Evolutionary conservation across 768 basidiomycete species (phyloP), one percentile per base, ranked within the genome.

Genomic region (Strobilomyces dryophilus): DNA sequence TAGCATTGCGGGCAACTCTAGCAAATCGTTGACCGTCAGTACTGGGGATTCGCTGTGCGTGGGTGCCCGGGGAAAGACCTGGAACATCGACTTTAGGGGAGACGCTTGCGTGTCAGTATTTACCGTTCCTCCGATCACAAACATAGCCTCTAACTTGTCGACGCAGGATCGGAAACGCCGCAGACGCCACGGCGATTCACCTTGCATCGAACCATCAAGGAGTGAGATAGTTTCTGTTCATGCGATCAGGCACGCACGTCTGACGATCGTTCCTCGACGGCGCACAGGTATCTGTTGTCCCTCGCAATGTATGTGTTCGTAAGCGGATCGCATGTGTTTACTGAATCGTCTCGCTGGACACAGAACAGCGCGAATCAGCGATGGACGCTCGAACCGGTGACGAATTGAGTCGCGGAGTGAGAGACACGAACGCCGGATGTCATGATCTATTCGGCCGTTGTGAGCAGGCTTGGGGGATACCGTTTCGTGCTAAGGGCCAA

Each of bases 41-140:
- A 11, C 21, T 4, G 8, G 49, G 1, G 14, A 20, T 36, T 10
- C 26, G 5, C 26, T 51, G 8, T 1, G 36, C 8, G 15, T 8
- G 11, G 26, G 50, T 44, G 26, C 8, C 4, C 36, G 8, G 24
- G 49, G 49, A 9, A 20, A 34, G 34, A 51, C 35, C 1, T 51
- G 50, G 50, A 37, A 34, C 9, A 32, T 44, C 20, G 50, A 51
- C 5, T 17, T n/a, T 15, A 51, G 50, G 50, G 42, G 50, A 51
- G 18, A 29, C 2, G 34, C 42, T 26, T 51, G 20, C 10, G 24
- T 37, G 43, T 37, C 12, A 21, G 50, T 11, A 29, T 11, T 44
- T 20, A 2, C n/a, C 3, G 0, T 12, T 2, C 21, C 10, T 6
- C 7, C 5, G 7, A 11, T 6, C 15, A 12, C 9, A 11, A 11